Percentiles rank a stretch among this genome's conserved stretches.
phyloP scores from a whole-genome alignment of 192 early-diverging fungal genomes.

The Funneliformis geosporum region DNA sequence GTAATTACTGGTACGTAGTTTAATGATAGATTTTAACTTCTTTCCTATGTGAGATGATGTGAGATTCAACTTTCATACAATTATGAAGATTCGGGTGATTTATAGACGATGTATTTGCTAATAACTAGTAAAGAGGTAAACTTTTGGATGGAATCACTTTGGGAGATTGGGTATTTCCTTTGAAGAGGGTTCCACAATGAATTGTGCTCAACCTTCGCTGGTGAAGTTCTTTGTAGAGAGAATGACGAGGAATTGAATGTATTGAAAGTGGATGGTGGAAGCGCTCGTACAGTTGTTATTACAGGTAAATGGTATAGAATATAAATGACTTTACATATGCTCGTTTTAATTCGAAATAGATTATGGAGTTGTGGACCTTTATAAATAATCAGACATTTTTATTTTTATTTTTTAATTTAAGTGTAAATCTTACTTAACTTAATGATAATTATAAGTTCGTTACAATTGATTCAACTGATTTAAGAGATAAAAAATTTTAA shows the following conservation, averaged over 20 bases:
- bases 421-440: neutral
- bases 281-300: constrained; percentile 36
- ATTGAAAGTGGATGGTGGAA: constrained; percentile 37
- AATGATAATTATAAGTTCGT: neutral
- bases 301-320: constrained; percentile 35
- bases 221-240: constrained; percentile 35
- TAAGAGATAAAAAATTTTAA: neutral
- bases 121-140: no score
- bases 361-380: constrained; percentile 21
- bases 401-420: neutral
- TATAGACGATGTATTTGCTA: no score
- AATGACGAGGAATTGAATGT: constrained; percentile 27
- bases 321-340: neutral
- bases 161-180: constrained; percentile 38
- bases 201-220: constrained; percentile 37
- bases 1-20: constrained; percentile 6
- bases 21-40: neutral
- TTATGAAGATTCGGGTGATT: constrained; percentile 38
- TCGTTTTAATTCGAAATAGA: neutral
- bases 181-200: neutral
- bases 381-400: neutral
- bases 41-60: neutral
- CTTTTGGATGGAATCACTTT: constrained; percentile 45
- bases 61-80: neutral
- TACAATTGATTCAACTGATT: neutral